Percentiles rank a stretch among this genome's conserved stretches.
Evolutionary conservation across 495 filamentous ascomycete genomes (phyloP).

Genomic region (Aspergillus asperescens): DNA sequence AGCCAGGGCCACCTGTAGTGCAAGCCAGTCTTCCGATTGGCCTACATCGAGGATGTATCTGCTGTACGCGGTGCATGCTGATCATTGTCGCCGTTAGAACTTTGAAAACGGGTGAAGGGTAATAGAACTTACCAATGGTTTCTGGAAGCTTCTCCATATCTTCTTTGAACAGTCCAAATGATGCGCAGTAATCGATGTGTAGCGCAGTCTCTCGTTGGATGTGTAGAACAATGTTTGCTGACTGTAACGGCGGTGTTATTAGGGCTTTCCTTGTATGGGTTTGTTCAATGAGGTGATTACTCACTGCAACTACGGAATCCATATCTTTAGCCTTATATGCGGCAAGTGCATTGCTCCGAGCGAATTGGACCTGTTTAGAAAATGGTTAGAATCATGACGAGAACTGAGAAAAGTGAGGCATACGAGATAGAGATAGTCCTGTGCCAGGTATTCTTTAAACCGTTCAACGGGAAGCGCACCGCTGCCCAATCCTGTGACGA

Average conservation of each 20-base stretch:
- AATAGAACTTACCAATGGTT: slow-evolving; percentile 54
- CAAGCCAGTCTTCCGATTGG: slow-evolving; percentile 78
- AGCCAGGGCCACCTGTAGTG: slow-evolving; percentile 73
- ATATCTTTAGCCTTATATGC: slow-evolving; percentile 75
- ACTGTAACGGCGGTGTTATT: slow-evolving; percentile 34
- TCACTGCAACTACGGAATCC: slow-evolving; percentile 61
- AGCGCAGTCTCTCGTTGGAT: slow-evolving; percentile 74
- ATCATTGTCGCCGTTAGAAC: slow-evolving; percentile 10
- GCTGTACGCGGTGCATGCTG: slow-evolving; percentile 44
- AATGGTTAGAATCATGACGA: background rate
- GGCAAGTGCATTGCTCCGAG: slow-evolving; percentile 75
- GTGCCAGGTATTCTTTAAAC: slow-evolving; percentile 81
- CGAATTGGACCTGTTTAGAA: slow-evolving; percentile 65
- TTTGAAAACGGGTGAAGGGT: slow-evolving; percentile 9
- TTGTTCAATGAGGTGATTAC: slow-evolving; percentile 15
- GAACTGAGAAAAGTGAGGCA: slow-evolving; percentile 13
- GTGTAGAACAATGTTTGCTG: slow-evolving; percentile 64
- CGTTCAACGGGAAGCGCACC: slow-evolving; percentile 64
- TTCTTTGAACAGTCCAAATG: slow-evolving; percentile 70
- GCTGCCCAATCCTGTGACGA: slow-evolving; percentile 68
- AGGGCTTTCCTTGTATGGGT: background rate
- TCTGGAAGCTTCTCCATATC: slow-evolving; percentile 72
- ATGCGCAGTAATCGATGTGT: slow-evolving; percentile 72
- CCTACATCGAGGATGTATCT: slow-evolving; percentile 87
- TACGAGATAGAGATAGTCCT: slow-evolving; percentile 86